Percentiles rank a stretch among this genome's conserved stretches.
Conservation (phyloP, 371 early-diverging fungal genomes). For the Nematocida sp. region DNA sequence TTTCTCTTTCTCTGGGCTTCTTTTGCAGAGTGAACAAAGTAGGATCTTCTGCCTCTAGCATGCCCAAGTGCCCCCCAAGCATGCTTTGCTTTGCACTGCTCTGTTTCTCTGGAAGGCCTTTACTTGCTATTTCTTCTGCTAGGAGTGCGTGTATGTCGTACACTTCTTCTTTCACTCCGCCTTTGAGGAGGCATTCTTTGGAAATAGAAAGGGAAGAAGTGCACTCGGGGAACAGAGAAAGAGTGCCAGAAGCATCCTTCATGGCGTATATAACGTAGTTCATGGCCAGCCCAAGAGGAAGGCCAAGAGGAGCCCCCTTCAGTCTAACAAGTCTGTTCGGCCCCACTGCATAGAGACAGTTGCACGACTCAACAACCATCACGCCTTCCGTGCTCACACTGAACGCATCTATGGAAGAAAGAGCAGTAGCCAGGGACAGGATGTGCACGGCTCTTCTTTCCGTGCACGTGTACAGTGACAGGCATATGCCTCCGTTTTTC, state of each 20-base stretch:
- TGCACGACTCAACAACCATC: background rate
- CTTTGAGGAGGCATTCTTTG: background rate
- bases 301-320: background rate
- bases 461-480: background rate
- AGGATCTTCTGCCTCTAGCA: background rate
- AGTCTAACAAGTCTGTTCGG: background rate
- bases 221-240: constrained; percentile 12
- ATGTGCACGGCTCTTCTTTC: background rate
- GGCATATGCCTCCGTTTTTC: constrained; percentile 3
- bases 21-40: background rate
- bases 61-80: background rate
- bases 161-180: background rate
- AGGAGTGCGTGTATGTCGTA: background rate
- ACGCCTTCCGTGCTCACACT: background rate
- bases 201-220: background rate
- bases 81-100: background rate
- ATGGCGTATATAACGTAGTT: background rate
- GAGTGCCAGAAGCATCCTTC: background rate
- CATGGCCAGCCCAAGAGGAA: background rate
- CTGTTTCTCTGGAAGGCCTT: background rate
- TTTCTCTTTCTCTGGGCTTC: background rate
- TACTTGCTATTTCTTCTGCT: background rate
- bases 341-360: background rate
- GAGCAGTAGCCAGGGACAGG: background rate
- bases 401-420: constrained; percentile 12